Percentiles rank a stretch among this genome's conserved stretches.
These are phyloP conservation scores for Sugiyamaella japonica DNA, from an alignment of 1,139 yeast species.

Conservation along the genomic window DNA sequence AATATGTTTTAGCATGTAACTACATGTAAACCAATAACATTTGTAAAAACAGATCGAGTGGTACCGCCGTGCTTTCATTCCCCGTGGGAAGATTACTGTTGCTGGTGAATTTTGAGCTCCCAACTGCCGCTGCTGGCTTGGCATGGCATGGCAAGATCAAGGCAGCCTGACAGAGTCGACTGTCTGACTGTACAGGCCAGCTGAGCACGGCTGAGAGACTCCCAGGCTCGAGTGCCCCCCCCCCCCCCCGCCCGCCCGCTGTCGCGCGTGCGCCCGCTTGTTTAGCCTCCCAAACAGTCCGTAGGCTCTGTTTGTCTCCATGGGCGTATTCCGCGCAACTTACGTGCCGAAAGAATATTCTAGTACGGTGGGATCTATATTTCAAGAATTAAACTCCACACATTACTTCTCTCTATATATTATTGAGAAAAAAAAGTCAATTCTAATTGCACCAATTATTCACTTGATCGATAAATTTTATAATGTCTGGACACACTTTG, in stretches of 20 bases:
- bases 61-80: too few relatives aligned
- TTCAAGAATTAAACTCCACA: neutral
- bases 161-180: too few relatives aligned
- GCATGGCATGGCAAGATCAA: neutral
- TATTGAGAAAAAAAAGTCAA: neutral
- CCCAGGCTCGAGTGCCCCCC: too few relatives aligned
- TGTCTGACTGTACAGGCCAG: neutral
- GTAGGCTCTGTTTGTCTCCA: neutral
- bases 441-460: neutral
- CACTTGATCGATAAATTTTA: neutral
- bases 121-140: too few relatives aligned
- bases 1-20: too few relatives aligned
- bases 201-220: neutral
- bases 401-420: neutral
- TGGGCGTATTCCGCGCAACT: neutral
- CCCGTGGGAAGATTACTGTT: too few relatives aligned
- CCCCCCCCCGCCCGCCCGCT: too few relatives aligned
- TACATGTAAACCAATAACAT: too few relatives aligned
- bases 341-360: neutral
- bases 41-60: too few relatives aligned
- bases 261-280: too few relatives aligned
- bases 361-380: neutral
- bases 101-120: too few relatives aligned
- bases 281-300: too few relatives aligned
- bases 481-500: slow-evolving; percentile 16